Base-by-base conservation (phyloP, 257 asterid species). In the Forsythia suspensa region DNA sequence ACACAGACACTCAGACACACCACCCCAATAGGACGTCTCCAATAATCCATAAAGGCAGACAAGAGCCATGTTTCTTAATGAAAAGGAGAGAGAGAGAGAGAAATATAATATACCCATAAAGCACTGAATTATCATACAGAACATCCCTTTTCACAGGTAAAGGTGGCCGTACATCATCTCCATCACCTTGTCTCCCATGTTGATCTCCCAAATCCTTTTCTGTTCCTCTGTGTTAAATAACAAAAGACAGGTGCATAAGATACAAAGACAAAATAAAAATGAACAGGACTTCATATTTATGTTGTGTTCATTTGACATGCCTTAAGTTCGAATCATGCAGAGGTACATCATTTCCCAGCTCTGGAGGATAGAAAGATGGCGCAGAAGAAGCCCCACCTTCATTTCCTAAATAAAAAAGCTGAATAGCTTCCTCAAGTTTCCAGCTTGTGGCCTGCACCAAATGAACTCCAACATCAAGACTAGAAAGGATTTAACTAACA, bases 361-460 rank as follows among this genome's bases (percentile, higher is more conserved):
- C 87, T 63, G 91, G 84, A 81, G 89, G 78, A 63, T 39, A 70
- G 39, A 74, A 77, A 78, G 90, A 68, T 29, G 88, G 77, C 48
- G 88, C 79, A 66, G 80, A 84, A 13, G 81, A 84, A 13, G 81
- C 66, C 72, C 90, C 90, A 73, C 90, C 91, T 38, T 96, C 99
- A 87, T 87, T 91, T 81, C 96, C 99, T 4, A 94, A 68, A 84
- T 87, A 96, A 82, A 88, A 96, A 77, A 96, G 98, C 84, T 96
- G 99, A 86, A 96, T 86, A 83, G 99, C 99, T 82, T 96, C 99
- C 65, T 96, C 99, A 72, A 96, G 98, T 84, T 90, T 89, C 99
- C 99, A 96, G 85, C 91, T 86, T 79, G 99, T 92, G 83, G 99
- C 99, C 99, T 96, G 90, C 55, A 40, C 73, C 66, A 55, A 75